These are phyloP conservation scores for Camillea tinctor DNA, from an alignment of 2,329 filamentous ascomycete genomes.

Conservation along the genomic window DNA sequence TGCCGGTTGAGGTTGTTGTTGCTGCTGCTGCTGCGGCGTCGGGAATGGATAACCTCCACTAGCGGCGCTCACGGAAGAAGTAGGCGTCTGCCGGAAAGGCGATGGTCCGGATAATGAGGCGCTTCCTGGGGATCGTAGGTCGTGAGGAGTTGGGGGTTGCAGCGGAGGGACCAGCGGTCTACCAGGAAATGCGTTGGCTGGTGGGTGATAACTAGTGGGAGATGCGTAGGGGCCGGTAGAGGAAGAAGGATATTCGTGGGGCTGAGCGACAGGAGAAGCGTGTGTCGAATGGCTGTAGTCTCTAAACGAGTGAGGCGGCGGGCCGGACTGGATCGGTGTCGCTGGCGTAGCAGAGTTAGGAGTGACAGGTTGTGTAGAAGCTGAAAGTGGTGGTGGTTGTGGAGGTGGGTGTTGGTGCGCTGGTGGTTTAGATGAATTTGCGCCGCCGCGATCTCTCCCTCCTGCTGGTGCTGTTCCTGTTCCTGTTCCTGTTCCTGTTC, in stretches of 20 bases:
- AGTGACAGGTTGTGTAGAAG: conserved; percentile 21
- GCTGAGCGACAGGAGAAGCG: conserved; percentile 46
- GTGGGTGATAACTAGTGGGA: conserved; percentile 32
- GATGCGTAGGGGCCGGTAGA: conserved; percentile 41
- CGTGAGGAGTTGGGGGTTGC: conserved; percentile 45
- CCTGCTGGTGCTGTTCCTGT: too few relatives aligned
- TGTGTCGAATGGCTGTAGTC: conserved; percentile 50
- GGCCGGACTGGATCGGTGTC: conserved; percentile 40
- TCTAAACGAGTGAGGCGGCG: conserved; percentile 47
- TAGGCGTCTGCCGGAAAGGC: conserved; percentile 51
- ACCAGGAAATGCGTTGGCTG: conserved; percentile 41
- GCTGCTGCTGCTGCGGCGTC: conserved; percentile 35
- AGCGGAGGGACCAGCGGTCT: conserved; percentile 38
- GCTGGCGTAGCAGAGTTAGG: conserved; percentile 29
- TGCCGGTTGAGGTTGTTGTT: conserved; percentile 36
- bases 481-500: too few relatives aligned
- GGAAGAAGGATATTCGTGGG: conserved; percentile 43
- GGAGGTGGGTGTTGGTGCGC: conserved; percentile 25
- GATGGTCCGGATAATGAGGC: conserved; percentile 44
- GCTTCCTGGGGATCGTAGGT: conserved; percentile 51
- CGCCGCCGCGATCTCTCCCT: conserved; percentile 26
- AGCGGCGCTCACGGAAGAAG: conserved; percentile 41
- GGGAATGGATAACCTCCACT: conserved; percentile 53
- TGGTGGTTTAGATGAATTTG: conserved; percentile 30
- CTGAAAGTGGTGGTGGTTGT: conserved; percentile 24